Evolutionary conservation across 768 basidiomycete species (phyloP).

Genomic region (Clavulina sp.): DNA sequence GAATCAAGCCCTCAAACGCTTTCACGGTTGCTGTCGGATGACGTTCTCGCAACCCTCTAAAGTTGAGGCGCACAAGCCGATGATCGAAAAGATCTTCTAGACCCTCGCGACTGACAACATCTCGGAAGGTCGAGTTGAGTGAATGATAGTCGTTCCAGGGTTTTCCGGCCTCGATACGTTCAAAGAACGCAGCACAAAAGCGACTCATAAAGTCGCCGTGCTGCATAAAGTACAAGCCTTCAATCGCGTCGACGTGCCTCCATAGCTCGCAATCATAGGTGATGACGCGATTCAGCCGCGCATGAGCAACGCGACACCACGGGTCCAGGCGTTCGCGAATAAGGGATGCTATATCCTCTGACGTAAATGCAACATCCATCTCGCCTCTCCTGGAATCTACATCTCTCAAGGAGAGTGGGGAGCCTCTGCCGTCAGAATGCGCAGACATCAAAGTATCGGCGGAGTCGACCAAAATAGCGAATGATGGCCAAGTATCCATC

Average conservation of each 20-base stretch:
- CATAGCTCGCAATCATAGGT: constrained; percentile 40
- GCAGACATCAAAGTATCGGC: constrained; percentile 1
- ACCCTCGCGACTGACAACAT: constrained; percentile 37
- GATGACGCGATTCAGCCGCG: constrained; percentile 37
- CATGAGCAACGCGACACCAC: constrained; percentile 34
- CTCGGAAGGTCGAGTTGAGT: constrained; percentile 57
- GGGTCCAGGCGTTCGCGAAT: constrained; percentile 37
- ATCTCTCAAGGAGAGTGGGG: no score
- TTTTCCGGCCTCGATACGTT: constrained; percentile 62
- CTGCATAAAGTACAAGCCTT: constrained; percentile 58
- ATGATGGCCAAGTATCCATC: constrained; percentile 5
- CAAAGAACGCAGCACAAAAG: constrained; percentile 56
- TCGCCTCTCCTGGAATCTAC: not conserved
- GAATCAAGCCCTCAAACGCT: constrained; percentile 43
- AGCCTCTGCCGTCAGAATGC: no score
- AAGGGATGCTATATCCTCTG: constrained; percentile 5
- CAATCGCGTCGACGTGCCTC: constrained; percentile 41
- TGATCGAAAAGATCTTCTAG: no score
- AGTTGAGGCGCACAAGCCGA: constrained; percentile 54
- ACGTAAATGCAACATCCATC: not conserved
- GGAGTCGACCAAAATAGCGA: not conserved
- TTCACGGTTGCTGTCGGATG: constrained; percentile 38
- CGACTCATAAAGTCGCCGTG: constrained; percentile 61
- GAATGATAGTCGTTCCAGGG: constrained; percentile 71
- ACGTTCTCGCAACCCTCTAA: constrained; percentile 34